Evolutionary conservation across 176 grass and related monocot species (phyloP).

Genomic region (Juncus effusus): DNA sequence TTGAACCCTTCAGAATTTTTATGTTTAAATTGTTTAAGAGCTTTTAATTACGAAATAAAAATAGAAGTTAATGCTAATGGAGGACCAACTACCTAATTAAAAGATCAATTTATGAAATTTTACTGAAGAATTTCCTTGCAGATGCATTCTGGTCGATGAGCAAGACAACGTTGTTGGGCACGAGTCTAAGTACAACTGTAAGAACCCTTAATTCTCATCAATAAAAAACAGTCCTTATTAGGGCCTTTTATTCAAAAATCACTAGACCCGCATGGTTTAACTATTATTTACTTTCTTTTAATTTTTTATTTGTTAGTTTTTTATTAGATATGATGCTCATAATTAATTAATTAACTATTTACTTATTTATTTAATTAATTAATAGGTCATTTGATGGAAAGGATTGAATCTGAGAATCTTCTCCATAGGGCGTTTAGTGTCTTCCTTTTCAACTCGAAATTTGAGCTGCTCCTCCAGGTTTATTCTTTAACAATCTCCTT

Average conservation of each 20-base stretch:
- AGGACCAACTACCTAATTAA: not conserved
- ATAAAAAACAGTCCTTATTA: not conserved
- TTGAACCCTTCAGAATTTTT: too few relatives aligned
- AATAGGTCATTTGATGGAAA: conserved; percentile 97
- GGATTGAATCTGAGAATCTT: conserved; percentile 75
- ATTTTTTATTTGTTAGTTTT: too few relatives aligned
- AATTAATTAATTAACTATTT: too few relatives aligned
- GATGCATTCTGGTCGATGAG: conserved; percentile 92
- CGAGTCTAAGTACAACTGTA: conserved; percentile 88
- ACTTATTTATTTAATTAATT: not conserved
- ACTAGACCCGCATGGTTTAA: too few relatives aligned
- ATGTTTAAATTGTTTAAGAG: not conserved
- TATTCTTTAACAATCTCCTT: not conserved
- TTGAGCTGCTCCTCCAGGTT: conserved; percentile 94
- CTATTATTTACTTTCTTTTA: too few relatives aligned
- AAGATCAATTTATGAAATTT: not conserved
- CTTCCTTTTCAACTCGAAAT: conserved; percentile 98
- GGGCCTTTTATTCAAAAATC: too few relatives aligned
- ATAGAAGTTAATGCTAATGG: not conserved
- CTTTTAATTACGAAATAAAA: not conserved
- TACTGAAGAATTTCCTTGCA: conserved; percentile 24
- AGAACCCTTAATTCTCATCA: conserved; percentile 1
- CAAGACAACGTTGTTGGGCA: conserved; percentile 79
- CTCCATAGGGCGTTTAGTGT: conserved; percentile 96
- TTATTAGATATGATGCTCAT: too few relatives aligned